A percentile compares a stretch with the other conserved stretches of the same genome.
phyloP scores from a whole-genome alignment of 2,329 filamentous ascomycete species.

The Phialophora macrospora region DNA sequence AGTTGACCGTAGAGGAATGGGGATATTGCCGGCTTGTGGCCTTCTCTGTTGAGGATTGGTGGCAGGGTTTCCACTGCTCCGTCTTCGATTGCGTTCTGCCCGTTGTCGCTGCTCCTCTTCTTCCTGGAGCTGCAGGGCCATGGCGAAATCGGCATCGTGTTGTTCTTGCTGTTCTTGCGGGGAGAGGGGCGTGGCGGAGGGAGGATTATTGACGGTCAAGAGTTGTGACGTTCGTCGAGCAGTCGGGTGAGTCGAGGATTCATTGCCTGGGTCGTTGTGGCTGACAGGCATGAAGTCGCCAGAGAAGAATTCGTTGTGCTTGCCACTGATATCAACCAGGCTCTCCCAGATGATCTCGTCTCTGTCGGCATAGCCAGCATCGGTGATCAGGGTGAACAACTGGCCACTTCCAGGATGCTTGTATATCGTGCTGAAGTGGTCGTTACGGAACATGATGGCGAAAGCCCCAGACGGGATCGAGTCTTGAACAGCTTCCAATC shows the following conservation, averaged over 20 bases:
- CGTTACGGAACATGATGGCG: conserved; percentile 92
- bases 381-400: conserved; percentile 84
- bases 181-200: conserved; percentile 41
- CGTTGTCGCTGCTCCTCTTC: conserved; percentile 69
- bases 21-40: conserved; percentile 36
- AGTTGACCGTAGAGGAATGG: conserved; percentile 23
- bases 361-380: conserved; percentile 85
- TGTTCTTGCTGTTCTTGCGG: conserved; percentile 72
- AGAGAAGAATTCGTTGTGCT: conserved; percentile 79
- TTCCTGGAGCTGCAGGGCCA: conserved; percentile 91
- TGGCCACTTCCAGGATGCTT: conserved; percentile 78
- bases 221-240: conserved; percentile 32
- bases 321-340: conserved; percentile 83
- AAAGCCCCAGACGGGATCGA: conserved; percentile 76
- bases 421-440: conserved; percentile 94
- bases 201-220: conserved; percentile 21
- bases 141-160: conserved; percentile 69
- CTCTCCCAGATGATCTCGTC: conserved; percentile 97
- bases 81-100: conserved; percentile 31
- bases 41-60: conserved; percentile 29
- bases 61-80: conserved; percentile 33
- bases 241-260: conserved; percentile 28
- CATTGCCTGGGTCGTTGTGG: conserved; percentile 46
- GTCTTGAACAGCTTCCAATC: conserved; percentile 73
- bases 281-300: conserved; percentile 90